Evolutionary conservation across 257 asterid genomes (phyloP), one percentile per base, ranked within the genome.

Genomic region (Salvia hispanica): DNA sequence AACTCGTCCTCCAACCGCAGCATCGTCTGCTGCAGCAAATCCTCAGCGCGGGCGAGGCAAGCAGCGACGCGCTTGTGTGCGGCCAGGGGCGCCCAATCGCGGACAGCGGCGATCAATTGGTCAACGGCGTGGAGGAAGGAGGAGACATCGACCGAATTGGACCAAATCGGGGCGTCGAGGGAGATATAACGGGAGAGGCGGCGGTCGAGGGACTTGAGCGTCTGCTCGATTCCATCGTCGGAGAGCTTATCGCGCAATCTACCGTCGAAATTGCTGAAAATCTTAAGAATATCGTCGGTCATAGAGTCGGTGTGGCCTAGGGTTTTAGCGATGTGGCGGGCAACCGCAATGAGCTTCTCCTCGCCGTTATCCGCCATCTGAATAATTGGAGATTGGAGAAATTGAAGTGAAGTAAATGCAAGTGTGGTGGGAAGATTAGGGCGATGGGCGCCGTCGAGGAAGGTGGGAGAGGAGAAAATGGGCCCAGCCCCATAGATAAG

Each of bases 271-370:
- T 85, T 87, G 77, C 93, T 87, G 64, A 87, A 87, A 0, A 90
- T 90, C 68, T 85, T 86, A 48, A 90, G 82, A 46, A 90, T 90
- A 69, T 90, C 95, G 62, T 87, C 96, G 33, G 97, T 81, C 89
- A 84, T 87, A 55, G 85, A 82, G 55, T 87, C 89, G 5, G 88
- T 84, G 70, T 84, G 89, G 71, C 95, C 95, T 5, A 90, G 90
- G 2, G 94, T 84, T 60, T 84, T 87, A 2, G 97, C 97, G 64
- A 90, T 90, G 77, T 90, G 94, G 36, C 97, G 93, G 4, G 97
- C 97, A 1, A 87, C 87, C 3, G 88, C 91, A 5, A 89, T 78
- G 15, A 89, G 77, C 88, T 89, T 89, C 65, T 89, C 90, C 57
- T 89, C 96, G 0, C 94, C 97, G 72, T 82, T 87, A 16, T 87